Percentiles rank a stretch among this genome's conserved stretches.
phyloP scores from a whole-genome alignment of 2,329 filamentous ascomycete genomes.

The Domatiomyces catenatus region DNA sequence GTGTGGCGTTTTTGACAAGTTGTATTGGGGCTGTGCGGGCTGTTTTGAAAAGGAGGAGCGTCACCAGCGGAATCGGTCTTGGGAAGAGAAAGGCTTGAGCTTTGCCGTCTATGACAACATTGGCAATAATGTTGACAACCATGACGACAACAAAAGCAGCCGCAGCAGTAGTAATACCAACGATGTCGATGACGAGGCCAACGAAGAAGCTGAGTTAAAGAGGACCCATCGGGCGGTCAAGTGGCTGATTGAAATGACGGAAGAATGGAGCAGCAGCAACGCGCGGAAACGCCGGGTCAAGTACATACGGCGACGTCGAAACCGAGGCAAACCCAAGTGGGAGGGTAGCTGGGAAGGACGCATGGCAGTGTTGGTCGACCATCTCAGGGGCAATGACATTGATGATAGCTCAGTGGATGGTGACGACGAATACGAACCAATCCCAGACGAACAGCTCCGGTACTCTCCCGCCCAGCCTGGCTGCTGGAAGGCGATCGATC shows the following conservation, averaged over 20 bases:
- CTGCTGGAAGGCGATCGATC: slow-evolving; percentile 7
- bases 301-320: slow-evolving; percentile 1
- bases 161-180: not conserved
- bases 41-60: slow-evolving; percentile 12
- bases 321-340: not conserved
- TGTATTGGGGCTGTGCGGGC: slow-evolving; percentile 12
- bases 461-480: not conserved
- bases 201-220: slow-evolving; percentile 1
- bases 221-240: slow-evolving; percentile 3
- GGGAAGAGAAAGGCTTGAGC: not conserved
- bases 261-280: slow-evolving; percentile 9
- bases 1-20: slow-evolving; percentile 7
- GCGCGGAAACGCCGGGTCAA: slow-evolving; percentile 4
- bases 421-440: not conserved
- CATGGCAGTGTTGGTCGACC: slow-evolving; percentile 6
- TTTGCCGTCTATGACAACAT: not conserved
- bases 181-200: not conserved
- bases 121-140: not conserved
- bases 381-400: not conserved
- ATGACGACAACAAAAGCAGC: not conserved
- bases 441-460: not conserved
- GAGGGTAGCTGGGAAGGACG: slow-evolving; percentile 5
- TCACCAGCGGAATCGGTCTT: slow-evolving; percentile 2
- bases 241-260: slow-evolving; percentile 12
- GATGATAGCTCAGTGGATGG: not conserved